Conservation (phyloP, 371 early-diverging fungal species). For the Mycotypha africana region DNA sequence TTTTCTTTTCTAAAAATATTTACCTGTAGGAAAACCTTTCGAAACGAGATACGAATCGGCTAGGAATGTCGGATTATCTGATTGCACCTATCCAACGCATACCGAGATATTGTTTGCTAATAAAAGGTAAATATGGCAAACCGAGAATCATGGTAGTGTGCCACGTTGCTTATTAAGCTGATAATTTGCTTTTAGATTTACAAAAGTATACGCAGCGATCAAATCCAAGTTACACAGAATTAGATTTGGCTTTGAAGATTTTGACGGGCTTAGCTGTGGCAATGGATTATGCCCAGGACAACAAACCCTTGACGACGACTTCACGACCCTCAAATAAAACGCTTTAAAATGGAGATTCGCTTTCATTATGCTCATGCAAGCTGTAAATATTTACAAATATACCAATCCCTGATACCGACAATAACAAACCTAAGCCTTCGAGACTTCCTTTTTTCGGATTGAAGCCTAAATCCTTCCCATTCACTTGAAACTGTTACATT, state of each 20-base stretch:
- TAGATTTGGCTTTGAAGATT: conserved; percentile 22
- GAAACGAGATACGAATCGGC: conserved; percentile 33
- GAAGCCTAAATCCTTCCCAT: no score
- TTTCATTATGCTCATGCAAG: not conserved
- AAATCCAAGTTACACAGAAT: conserved; percentile 11
- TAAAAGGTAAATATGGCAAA: conserved; percentile 36
- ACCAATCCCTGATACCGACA: no score
- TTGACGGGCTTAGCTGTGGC: conserved; percentile 32
- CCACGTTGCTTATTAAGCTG: not conserved
- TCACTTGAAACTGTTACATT: no score
- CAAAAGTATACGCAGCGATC: conserved; percentile 26
- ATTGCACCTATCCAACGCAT: conserved; percentile 44
- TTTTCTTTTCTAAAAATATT: not conserved
- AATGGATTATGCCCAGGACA: conserved; percentile 32
- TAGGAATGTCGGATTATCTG: conserved; percentile 41
- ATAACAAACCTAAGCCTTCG: no score
- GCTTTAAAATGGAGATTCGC: conserved; percentile 1
- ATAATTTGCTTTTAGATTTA: conserved; percentile 17
- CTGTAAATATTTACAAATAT: no score
- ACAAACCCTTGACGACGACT: not conserved
- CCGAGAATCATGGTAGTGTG: no score
- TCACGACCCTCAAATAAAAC: not conserved
- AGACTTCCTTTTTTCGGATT: no score
- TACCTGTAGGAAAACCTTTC: conserved; percentile 36
- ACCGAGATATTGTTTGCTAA: conserved; percentile 37